Percentiles rank a stretch among this genome's conserved stretches.
Conservation (phyloP, 75 land plant species). For the Gnetum montanum region DNA sequence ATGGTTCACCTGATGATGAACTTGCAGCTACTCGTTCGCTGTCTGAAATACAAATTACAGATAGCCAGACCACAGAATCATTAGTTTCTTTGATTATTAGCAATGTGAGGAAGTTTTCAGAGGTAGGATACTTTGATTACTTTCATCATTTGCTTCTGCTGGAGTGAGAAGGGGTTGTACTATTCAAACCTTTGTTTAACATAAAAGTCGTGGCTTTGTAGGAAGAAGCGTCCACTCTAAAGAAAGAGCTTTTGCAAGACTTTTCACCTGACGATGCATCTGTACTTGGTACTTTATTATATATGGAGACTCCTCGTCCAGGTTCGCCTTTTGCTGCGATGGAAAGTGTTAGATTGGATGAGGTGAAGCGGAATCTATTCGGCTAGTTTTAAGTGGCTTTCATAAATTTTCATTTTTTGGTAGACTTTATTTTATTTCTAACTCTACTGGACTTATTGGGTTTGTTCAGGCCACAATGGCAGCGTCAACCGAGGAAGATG, state of each 20-base stretch:
- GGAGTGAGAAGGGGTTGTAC: neutral
- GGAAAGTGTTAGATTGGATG: slow-evolving; percentile 31
- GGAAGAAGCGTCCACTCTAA: slow-evolving; percentile 34
- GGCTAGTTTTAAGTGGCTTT: neutral
- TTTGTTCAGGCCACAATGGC: too few relatives aligned
- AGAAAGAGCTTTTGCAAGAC: slow-evolving; percentile 31
- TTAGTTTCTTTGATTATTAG: slow-evolving; percentile 56
- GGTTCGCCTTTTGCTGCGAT: slow-evolving; percentile 16
- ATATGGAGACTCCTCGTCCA: slow-evolving; percentile 24
- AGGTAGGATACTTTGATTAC: slow-evolving; percentile 31
- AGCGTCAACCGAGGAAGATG: slow-evolving; percentile 43
- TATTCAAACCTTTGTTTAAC: neutral
- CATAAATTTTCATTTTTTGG: neutral
- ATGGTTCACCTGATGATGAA: slow-evolving; percentile 75
- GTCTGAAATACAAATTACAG: slow-evolving; percentile 34
- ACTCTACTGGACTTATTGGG: neutral
- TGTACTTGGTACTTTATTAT: slow-evolving; percentile 48
- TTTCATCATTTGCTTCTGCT: neutral
- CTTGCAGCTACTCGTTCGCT: slow-evolving; percentile 42
- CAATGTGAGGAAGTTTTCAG: slow-evolving; percentile 37
- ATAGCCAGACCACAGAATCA: slow-evolving; percentile 47
- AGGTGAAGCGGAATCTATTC: slow-evolving; percentile 27
- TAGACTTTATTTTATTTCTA: neutral
- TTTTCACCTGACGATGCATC: slow-evolving; percentile 77
- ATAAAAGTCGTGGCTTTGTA: slow-evolving; percentile 16